Evolutionary conservation across 2,329 filamentous ascomycete species (phyloP).

Genomic region (Mycocentrospora acerina): DNA sequence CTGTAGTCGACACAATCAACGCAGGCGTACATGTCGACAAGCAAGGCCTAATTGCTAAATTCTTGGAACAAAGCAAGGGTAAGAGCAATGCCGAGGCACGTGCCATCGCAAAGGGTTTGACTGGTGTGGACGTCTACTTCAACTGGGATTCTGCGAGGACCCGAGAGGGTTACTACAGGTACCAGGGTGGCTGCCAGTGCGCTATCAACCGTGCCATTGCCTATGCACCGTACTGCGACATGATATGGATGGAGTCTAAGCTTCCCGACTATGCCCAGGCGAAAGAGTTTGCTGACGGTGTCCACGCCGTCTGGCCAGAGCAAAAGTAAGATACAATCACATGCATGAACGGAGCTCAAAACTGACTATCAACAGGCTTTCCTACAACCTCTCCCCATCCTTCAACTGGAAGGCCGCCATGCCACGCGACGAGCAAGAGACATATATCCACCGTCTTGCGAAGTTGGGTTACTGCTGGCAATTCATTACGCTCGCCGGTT

Average conservation of each 20-base stretch:
- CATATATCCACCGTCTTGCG: conserved; percentile 89
- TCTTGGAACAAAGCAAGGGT: conserved; percentile 68
- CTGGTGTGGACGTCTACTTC: conserved; percentile 82
- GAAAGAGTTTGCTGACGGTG: conserved; percentile 87
- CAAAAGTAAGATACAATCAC: conserved; percentile 68
- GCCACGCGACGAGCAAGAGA: conserved; percentile 88
- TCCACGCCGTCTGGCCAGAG: conserved; percentile 92
- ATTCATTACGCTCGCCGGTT: conserved; percentile 97
- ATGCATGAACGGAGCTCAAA: not conserved
- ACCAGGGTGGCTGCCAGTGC: conserved; percentile 87
- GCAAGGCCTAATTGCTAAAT: conserved; percentile 65
- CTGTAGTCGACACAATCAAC: conserved; percentile 80
- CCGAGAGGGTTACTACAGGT: conserved; percentile 91
- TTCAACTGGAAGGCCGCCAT: conserved; percentile 99
- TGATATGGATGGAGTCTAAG: conserved; percentile 99
- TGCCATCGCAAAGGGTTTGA: conserved; percentile 73
- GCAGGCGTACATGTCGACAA: conserved; percentile 68
- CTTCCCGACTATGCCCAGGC: conserved; percentile 89
- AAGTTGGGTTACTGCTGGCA: conserved; percentile 97
- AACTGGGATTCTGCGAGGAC: conserved; percentile 95
- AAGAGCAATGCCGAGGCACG: conserved; percentile 85
- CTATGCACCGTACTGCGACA: conserved; percentile 89
- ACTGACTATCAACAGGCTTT: conserved; percentile 61
- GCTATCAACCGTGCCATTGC: conserved; percentile 88
- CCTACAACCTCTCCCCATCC: conserved; percentile 96